Conservation (phyloP, 2,329 filamentous ascomycete genomes). For the Cordyceps javanica region DNA sequence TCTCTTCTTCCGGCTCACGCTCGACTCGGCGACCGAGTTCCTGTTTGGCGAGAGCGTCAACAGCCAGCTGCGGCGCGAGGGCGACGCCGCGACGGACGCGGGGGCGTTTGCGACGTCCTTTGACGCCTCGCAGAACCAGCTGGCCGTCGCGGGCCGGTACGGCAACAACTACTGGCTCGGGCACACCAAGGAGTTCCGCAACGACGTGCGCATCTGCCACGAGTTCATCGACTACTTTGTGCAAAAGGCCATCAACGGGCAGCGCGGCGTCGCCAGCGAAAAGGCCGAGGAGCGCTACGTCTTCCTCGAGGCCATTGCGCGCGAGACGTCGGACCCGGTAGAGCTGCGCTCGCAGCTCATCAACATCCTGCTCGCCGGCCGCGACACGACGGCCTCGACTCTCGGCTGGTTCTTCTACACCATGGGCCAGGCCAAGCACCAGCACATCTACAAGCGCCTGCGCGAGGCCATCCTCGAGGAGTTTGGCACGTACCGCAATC, state of each 20-base stretch:
- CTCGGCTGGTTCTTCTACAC: slow-evolving; percentile 42
- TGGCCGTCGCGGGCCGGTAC: slow-evolving; percentile 45
- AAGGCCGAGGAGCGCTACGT: slow-evolving; percentile 21
- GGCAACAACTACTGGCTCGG: slow-evolving; percentile 39
- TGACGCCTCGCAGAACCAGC: slow-evolving; percentile 34
- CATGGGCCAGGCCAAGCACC: slow-evolving; percentile 31
- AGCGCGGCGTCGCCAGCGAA: slow-evolving; percentile 20
- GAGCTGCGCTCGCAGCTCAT: slow-evolving; percentile 26
- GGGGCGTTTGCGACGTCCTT: slow-evolving; percentile 28
- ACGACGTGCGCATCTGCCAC: slow-evolving; percentile 60
- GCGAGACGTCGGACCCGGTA: slow-evolving; percentile 25
- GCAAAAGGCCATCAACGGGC: slow-evolving; percentile 40
- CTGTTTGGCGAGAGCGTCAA: slow-evolving; percentile 53
- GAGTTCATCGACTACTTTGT: slow-evolving; percentile 65
- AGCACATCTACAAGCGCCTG: slow-evolving; percentile 35
- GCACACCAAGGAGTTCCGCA: slow-evolving; percentile 51
- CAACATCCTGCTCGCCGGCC: slow-evolving; percentile 41
- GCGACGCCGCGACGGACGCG: not conserved
- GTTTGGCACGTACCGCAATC: slow-evolving; percentile 42
- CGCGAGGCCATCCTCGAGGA: slow-evolving; percentile 32
- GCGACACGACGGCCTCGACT: slow-evolving; percentile 48
- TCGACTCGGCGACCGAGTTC: slow-evolving; percentile 47
- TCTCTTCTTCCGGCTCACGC: slow-evolving; percentile 42
- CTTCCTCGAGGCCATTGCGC: slow-evolving; percentile 25
- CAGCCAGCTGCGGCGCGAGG: slow-evolving; percentile 25